Evolutionary conservation across 2,329 filamentous ascomycete genomes (phyloP), one percentile per base, ranked within the genome.

Genomic region (Alternaria gaisen): DNA sequence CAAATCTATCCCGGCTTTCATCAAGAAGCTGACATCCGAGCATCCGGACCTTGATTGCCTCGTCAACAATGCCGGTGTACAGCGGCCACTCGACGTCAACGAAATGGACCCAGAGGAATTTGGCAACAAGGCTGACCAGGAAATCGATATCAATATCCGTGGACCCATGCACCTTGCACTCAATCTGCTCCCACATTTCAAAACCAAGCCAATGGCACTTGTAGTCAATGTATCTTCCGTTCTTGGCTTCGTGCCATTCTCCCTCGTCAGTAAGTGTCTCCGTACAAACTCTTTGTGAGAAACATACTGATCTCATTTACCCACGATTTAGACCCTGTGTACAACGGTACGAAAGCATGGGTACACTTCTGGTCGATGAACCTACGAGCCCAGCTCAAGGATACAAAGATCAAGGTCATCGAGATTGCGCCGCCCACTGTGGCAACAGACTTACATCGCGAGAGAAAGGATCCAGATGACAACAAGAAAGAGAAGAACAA

Each of bases 281-380:
- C n/a, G 16, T 38, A 38, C 16, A 16, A n/a, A 9, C 7, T n/a
- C 6, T 16, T 8, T 8, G 34, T n/a, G 34, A 38, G 34, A 3
- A n/a, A 18, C 3, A n/a, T 38, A 38, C 16, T 38, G 34, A 38
- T 9, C n/a, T 38, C 16, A 16, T 38, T n/a, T 16, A 38, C 34
- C 34, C 34, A 38, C 16, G 16, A n/a, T n/a, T n/a, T n/a, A 38
- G 34, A 86, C 65, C 86, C 85, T 0, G 83, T 87, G 1, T 88
- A 88, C 73, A 86, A 86, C 67, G 86, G 83, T 3, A 87, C 84
- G 2, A 89, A 88, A 67, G 83, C 85, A 0, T 88, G 82, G 83
- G 38, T 86, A 40, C 85, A 87, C 67, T 87, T 83, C 71, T 87
- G 83, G 80, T 83, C 76, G 26, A 83, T 87, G 80, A 85, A 84